Percentiles rank a stretch among this genome's conserved stretches.
Evolutionary conservation across 2,329 filamentous ascomycete species (phyloP).

Genomic region (Zymoseptoria ardabiliae): DNA sequence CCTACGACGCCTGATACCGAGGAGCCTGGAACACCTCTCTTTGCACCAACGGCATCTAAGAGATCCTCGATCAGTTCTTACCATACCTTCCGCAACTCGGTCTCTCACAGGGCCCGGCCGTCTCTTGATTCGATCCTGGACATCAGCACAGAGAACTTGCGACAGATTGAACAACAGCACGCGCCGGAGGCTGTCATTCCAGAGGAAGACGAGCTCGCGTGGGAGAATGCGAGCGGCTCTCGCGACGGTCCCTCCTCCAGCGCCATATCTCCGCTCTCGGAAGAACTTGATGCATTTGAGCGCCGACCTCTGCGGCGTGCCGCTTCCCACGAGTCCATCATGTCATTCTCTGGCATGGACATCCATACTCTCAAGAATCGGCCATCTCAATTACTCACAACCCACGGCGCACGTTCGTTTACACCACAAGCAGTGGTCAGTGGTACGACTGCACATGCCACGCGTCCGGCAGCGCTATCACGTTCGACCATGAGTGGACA

Average conservation of each 20-base stretch:
- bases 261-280: constrained; percentile 17
- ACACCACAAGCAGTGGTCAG: constrained; percentile 41
- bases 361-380: constrained; percentile 68
- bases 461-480: constrained; percentile 37
- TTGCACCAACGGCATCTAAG: constrained; percentile 54
- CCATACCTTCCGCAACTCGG: constrained; percentile 16
- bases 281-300: constrained; percentile 21
- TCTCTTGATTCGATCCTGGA: constrained; percentile 27
- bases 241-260: constrained; percentile 9
- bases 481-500: constrained; percentile 23
- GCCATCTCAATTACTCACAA: constrained; percentile 63
- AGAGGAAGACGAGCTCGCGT: constrained; percentile 25
- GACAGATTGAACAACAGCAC: constrained; percentile 15
- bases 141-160: constrained; percentile 24
- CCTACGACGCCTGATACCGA: constrained; percentile 77
- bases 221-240: constrained; percentile 19
- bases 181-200: constrained; percentile 20
- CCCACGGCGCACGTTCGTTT: constrained; percentile 44
- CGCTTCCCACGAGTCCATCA: constrained; percentile 77
- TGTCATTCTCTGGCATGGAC: constrained; percentile 81
- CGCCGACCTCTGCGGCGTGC: constrained; percentile 51
- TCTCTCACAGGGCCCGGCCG: constrained; percentile 14
- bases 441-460: constrained; percentile 27
- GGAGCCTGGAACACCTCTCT: constrained; percentile 50
- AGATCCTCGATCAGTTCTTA: constrained; percentile 43